Conservation (phyloP, 1,284 basidiomycete species). For the Apiotrichum laibachii region DNA sequence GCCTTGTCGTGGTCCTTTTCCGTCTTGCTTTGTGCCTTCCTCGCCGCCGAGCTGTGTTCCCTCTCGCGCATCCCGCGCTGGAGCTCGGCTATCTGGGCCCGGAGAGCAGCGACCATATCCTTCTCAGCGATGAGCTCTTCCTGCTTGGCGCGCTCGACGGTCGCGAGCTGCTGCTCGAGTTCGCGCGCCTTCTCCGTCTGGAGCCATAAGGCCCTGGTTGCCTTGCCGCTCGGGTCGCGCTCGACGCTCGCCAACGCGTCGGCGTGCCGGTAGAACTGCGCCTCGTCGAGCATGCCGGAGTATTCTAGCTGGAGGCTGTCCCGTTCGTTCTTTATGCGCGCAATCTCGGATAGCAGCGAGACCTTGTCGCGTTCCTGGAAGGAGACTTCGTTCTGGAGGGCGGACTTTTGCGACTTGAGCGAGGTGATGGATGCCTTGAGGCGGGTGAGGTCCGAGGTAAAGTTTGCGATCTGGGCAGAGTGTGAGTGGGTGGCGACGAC, state of each 20-base stretch:
- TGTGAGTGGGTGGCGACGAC: not conserved
- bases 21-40: not conserved
- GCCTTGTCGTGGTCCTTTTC: conserved; percentile 4
- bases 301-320: conserved; percentile 23
- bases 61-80: not conserved
- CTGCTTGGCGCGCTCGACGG: conserved; percentile 1
- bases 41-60: too few species aligned
- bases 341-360: conserved; percentile 9
- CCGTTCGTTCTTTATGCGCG: conserved; percentile 13
- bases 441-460: conserved; percentile 10
- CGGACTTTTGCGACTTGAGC: conserved; percentile 16
- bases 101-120: conserved; percentile 20
- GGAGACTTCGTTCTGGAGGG: conserved; percentile 13
- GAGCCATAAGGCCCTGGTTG: conserved; percentile 29
- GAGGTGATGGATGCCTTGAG: conserved; percentile 19
- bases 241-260: conserved; percentile 4
- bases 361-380: not conserved
- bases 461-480: conserved; percentile 16
- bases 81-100: conserved; percentile 23
- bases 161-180: conserved; percentile 15
- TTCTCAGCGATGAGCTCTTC: conserved; percentile 9
- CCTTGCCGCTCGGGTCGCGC: conserved; percentile 26
- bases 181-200: conserved; percentile 19
- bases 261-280: conserved; percentile 11
- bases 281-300: conserved; percentile 13